Conservation (phyloP, 2,329 filamentous ascomycete species). For the Diaporthe aspalathi region DNA sequence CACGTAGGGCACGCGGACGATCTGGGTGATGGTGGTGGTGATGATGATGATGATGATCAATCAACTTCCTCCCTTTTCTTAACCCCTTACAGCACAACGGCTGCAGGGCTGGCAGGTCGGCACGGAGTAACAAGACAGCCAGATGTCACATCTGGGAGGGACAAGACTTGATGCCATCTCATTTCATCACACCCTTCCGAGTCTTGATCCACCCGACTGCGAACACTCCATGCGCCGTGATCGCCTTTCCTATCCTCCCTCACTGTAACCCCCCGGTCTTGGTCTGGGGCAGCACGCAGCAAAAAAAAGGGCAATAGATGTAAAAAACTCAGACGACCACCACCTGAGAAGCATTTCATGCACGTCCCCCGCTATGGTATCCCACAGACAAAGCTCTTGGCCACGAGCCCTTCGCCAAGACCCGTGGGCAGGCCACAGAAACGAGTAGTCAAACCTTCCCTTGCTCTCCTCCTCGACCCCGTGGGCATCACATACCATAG, state of each 20-base stretch:
- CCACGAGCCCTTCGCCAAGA: conserved; percentile 12
- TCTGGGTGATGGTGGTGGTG: no score
- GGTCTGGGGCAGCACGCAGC: background rate
- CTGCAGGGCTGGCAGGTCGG: conserved; percentile 7
- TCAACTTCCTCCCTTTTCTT: no score
- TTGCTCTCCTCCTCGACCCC: no score
- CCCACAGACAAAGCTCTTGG: conserved; percentile 10
- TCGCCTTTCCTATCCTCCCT: background rate
- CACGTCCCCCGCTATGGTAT: conserved; percentile 30
- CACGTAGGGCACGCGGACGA: no score
- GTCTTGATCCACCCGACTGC: conserved; percentile 9
- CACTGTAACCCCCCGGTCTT: conserved; percentile 5
- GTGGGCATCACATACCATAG: no score
- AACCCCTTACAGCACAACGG: background rate
- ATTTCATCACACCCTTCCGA: conserved; percentile 13
- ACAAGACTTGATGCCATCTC: conserved; percentile 18
- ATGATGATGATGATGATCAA: no score
- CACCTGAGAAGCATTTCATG: conserved; percentile 23
- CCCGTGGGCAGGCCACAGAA: conserved; percentile 14
- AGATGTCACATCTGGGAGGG: background rate
- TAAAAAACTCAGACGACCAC: no score
- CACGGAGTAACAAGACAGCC: background rate
- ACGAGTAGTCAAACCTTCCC: conserved; percentile 25
- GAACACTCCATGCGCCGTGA: conserved; percentile 1
- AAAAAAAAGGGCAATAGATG: background rate